These are phyloP conservation scores for Lagenidium giganteum DNA, from an alignment of 352 stramenopile species.

Conservation along the genomic window DNA sequence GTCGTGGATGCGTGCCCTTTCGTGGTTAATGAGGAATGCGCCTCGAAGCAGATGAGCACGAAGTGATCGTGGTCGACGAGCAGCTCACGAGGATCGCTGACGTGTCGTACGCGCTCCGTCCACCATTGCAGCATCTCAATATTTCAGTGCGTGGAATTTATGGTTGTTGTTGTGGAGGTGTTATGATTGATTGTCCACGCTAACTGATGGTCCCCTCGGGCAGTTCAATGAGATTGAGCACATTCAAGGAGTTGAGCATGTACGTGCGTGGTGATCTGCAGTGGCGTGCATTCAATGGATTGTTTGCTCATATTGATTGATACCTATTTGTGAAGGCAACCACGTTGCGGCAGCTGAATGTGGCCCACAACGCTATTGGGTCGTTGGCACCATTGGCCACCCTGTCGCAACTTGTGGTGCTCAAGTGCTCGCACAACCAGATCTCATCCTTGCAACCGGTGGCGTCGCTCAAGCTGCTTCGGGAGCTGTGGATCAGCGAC, in stretches of 20 bases:
- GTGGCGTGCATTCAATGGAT: no score
- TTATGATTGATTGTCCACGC: neutral
- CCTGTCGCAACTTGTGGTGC: slow-evolving; percentile 30
- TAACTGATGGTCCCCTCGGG: neutral
- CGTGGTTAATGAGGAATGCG: slow-evolving; percentile 40
- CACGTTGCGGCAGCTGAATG: slow-evolving; percentile 48
- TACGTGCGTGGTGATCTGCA: no score
- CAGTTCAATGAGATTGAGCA: slow-evolving; percentile 60
- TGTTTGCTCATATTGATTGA: neutral
- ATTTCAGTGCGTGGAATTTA: slow-evolving; percentile 31
- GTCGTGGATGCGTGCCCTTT: no score
- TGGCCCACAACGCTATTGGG: slow-evolving; percentile 52
- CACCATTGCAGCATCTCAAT: slow-evolving; percentile 69
- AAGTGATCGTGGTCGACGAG: slow-evolving; percentile 57
- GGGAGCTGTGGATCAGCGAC: slow-evolving; percentile 56
- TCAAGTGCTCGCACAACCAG: slow-evolving; percentile 57
- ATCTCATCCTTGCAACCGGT: slow-evolving; percentile 49
- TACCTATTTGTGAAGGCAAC: slow-evolving; percentile 15
- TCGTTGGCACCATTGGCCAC: slow-evolving; percentile 35
- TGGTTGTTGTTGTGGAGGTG: neutral
- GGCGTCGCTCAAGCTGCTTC: slow-evolving; percentile 17
- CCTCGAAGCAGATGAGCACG: slow-evolving; percentile 24
- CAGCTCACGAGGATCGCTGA: slow-evolving; percentile 26
- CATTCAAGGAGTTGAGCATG: slow-evolving; percentile 37
- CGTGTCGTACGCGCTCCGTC: slow-evolving; percentile 6